Evolutionary conservation across 768 basidiomycete species (phyloP), one percentile per base, ranked within the genome.

Genomic region (Albatrellus ellisii): DNA sequence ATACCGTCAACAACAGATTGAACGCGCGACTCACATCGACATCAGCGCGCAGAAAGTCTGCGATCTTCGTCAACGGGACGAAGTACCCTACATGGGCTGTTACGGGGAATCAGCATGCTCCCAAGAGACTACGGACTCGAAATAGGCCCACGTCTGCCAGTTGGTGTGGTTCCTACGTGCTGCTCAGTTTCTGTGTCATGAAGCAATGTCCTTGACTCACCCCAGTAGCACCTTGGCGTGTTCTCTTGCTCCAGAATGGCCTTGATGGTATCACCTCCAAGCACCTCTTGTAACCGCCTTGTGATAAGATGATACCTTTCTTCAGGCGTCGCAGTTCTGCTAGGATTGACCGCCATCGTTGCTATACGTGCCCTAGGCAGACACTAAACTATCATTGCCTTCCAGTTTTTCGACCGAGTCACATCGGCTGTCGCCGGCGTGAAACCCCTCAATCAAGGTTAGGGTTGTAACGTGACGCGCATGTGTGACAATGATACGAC

Each of bases 1-100:
- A n/a, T n/a, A n/a, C n/a, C n/a, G n/a, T n/a, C n/a, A n/a, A n/a
- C n/a, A n/a, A n/a, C n/a, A n/a, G n/a, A n/a, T n/a, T n/a, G n/a
- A n/a, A n/a, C n/a, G n/a, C n/a, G 50, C 42, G 43, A 52, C 64
- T 36, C 52, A 84, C 84, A 60, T 88, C 80, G 2, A 91, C 90
- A n/a, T 79, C 92, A 1, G 92, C 94, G 31, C 76, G 72, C 33
- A 98, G 63, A 61, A 99, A 98, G 64, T 98, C 94, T 7, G 91
- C 89, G 44, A 99, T 87, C 68, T 99, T 99, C 18, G 77, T 79
- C 46, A 98, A 64, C 2, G 95, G 79, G 0, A 94, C 94, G 58
- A 95, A 94, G 69, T 99, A 99, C 5, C 88, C 95, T 44, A 98
- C 82, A 54, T 98, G 95, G 6, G 94, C 94, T 98, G 53, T 32